These are phyloP conservation scores for Colletotrichum paranaense DNA, from an alignment of 2,329 filamentous ascomycete species.

Conservation along the genomic window DNA sequence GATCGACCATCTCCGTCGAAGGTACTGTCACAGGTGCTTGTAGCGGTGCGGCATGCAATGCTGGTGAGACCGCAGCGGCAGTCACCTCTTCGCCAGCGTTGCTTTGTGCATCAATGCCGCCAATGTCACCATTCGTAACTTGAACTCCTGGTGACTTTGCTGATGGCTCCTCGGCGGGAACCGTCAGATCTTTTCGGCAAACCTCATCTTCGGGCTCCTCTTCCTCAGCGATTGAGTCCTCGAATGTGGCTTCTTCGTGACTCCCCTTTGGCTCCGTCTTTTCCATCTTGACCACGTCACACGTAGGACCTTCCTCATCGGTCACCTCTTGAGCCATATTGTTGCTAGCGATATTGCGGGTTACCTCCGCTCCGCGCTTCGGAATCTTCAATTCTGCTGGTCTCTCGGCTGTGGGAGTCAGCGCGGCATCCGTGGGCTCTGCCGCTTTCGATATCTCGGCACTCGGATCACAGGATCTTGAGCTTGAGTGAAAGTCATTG, in stretches of 20 bases:
- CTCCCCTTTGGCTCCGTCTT: neutral
- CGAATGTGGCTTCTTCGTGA: neutral
- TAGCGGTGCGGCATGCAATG: neutral
- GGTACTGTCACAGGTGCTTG: neutral
- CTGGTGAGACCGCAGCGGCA: neutral
- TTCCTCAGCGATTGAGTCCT: neutral
- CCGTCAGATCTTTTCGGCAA: neutral
- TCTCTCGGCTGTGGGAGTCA: neutral
- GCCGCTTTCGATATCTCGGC: neutral
- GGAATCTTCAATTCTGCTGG: neutral
- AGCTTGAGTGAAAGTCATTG: conserved; percentile 21
- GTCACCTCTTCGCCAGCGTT: neutral
- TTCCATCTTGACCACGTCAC: neutral
- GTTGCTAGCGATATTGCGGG: neutral
- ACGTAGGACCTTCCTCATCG: neutral
- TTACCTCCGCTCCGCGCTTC: neutral
- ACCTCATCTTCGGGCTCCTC: neutral
- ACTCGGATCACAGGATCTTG: conserved; percentile 17
- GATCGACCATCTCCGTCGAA: neutral
- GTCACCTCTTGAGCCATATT: neutral
- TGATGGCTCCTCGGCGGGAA: neutral
- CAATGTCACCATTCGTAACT: neutral
- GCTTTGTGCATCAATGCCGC: neutral
- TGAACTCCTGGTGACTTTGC: neutral
- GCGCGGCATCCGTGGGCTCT: neutral